Evolutionary conservation across 805 yeast species (phyloP), one percentile per base, ranked within the genome.

Genomic region (Myxozyma mucilagina): DNA sequence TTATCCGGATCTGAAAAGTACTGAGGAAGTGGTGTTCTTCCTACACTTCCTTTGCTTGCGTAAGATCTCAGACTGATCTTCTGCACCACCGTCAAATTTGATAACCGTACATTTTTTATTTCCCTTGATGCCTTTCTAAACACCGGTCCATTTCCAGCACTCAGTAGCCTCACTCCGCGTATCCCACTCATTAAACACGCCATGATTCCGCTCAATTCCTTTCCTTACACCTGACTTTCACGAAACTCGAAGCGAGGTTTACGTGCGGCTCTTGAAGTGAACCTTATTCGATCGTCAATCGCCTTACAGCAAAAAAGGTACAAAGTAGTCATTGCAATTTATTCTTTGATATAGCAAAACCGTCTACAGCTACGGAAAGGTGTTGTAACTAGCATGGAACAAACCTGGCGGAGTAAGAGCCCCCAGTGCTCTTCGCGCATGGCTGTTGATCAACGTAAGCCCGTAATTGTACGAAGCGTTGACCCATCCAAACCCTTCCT

Each of bases 401-500:
- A 81, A 82, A 10, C 77, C 79, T 0, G 96, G 96, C 2, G 90
- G 84, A 2, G 91, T 85, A 56, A 87, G 83, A 3, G 92, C 82
- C 0, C 96, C 97, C 63, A 91, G 77, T 0, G 92, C 90, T 63
- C 96, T 79, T 60, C 80, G 80, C 2, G 92, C 91, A 66, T 83
- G 85, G 53, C 79, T 78, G 64, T 84, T 84, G 74, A 89, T 76
- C 61, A 82, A 83, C 24, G 86, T 80, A 63, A 90, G 76, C 0
- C 97, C 97, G 63, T 87, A 73, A 32, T 87, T 69, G 74, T 83
- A 91, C 68, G 94, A 85, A 5, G 98, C 87, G 76, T 93, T 93
- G 54, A 93, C 97, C 99, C 99, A 93, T 1, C 98, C 99, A 74
- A 93, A 93, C 0, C 99, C 99, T 75, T 94, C 97, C 7, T 88